Evolutionary conservation across 1,139 yeast genomes (phyloP).

Genomic region (Debaryomyces nepalensis): DNA sequence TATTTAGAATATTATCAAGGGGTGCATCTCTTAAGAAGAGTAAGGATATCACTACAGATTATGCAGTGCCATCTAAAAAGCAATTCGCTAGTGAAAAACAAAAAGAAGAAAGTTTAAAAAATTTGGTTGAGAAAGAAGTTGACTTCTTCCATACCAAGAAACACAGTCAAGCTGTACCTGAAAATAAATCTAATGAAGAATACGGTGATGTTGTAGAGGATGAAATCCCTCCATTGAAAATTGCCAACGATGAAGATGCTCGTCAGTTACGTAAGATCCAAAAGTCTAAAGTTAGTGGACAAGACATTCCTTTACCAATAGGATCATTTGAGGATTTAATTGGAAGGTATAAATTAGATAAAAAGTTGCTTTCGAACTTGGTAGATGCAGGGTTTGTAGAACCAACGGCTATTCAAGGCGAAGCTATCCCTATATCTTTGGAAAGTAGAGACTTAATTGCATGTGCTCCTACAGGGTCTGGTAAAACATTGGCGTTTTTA

Average conservation of each 20-base stretch:
- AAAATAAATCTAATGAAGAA: constrained; percentile 23
- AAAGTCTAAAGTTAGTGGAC: constrained; percentile 71
- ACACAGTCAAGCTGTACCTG: constrained; percentile 25
- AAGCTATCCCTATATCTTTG: constrained; percentile 73
- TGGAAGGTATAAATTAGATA: constrained; percentile 67
- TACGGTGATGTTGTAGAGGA: constrained; percentile 28
- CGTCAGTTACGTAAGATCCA: constrained; percentile 55
- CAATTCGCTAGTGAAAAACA: constrained; percentile 26
- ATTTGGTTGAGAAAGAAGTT: constrained; percentile 60
- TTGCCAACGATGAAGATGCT: constrained; percentile 63
- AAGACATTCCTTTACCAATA: constrained; percentile 82
- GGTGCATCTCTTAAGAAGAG: constrained; percentile 79
- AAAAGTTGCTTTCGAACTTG: constrained; percentile 65
- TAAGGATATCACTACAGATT: constrained; percentile 49
- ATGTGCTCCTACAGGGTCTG: constrained; percentile 56
- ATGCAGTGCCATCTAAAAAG: constrained; percentile 41
- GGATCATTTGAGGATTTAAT: constrained; percentile 85
- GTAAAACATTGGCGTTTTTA: constrained; percentile 86
- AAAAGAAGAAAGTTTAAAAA: constrained; percentile 42
- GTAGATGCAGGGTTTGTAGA: constrained; percentile 71
- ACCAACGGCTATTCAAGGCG: constrained; percentile 93
- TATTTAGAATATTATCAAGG: constrained; percentile 79
- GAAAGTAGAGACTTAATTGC: constrained; percentile 65
- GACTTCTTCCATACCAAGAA: constrained; percentile 72
- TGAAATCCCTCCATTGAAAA: constrained; percentile 46